phyloP scores from a whole-genome alignment of 768 basidiomycete genomes.

The Pulveroboletus ravenelii region DNA sequence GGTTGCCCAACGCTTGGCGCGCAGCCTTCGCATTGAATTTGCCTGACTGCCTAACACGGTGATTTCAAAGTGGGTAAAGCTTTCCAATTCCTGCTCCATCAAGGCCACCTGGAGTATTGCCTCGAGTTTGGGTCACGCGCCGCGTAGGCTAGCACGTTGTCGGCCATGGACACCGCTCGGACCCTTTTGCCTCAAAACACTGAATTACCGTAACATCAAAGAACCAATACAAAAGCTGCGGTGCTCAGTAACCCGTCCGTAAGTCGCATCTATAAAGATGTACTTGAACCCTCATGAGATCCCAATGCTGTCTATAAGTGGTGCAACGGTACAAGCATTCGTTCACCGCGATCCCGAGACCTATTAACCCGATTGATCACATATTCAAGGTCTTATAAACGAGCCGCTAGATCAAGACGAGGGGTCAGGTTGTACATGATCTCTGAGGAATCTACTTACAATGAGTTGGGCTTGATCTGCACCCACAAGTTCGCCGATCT shows the following conservation, averaged over 20 bases:
- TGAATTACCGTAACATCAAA: conserved; percentile 1
- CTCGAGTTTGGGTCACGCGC: conserved; percentile 18
- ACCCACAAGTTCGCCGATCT: conserved; percentile 29
- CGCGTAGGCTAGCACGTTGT: conserved; percentile 15
- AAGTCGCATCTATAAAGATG: conserved; percentile 18
- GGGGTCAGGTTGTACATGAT: conserved; percentile 16
- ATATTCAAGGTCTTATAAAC: conserved; percentile 26
- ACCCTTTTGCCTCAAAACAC: not conserved
- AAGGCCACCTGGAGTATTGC: conserved; percentile 10
- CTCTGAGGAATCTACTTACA: conserved; percentile 13
- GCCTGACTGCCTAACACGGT: conserved; percentile 7
- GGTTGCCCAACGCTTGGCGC: conserved; percentile 6
- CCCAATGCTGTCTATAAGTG: conserved; percentile 20
- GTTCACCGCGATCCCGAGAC: conserved; percentile 6
- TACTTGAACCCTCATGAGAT: conserved; percentile 8
- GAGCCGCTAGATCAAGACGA: conserved; percentile 22
- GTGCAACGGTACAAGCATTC: conserved; percentile 3
- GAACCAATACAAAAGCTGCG: not conserved
- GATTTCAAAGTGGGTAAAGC: not conserved
- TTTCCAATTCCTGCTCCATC: conserved; percentile 13
- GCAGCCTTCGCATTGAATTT: conserved; percentile 11
- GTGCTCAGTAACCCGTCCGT: conserved; percentile 5
- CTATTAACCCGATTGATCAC: conserved; percentile 12
- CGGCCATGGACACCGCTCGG: not conserved
- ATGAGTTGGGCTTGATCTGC: conserved; percentile 21